Evolutionary conservation across 176 grass and related monocot species (phyloP).

Genomic region (Oryza australiensis): DNA sequence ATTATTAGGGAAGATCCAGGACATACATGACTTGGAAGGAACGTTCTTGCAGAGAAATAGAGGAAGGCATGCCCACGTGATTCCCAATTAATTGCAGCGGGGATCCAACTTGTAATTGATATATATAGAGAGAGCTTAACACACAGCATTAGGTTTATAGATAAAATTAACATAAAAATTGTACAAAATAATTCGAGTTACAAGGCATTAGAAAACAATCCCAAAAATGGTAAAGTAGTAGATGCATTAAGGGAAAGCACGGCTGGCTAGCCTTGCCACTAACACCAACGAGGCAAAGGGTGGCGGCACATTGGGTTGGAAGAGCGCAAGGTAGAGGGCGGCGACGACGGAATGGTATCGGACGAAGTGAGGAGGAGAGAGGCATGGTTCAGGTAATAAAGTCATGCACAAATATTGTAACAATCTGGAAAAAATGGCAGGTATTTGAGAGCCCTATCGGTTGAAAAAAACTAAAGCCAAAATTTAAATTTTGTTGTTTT

Average conservation of each 20-base stretch:
- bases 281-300: no score
- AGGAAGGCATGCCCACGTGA: neutral
- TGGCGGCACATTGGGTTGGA: no score
- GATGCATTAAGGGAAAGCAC: neutral
- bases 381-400: no score
- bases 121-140: neutral
- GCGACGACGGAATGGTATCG: no score
- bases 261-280: no score
- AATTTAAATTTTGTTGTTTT: no score
- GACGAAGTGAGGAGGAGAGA: no score
- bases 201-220: neutral
- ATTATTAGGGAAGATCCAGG: conserved; percentile 32
- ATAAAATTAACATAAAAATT: neutral
- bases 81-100: neutral
- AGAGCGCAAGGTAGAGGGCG: no score
- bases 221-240: neutral
- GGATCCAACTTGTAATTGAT: neutral
- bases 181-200: neutral
- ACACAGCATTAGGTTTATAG: neutral
- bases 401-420: no score
- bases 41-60: neutral
- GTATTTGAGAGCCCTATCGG: no score
- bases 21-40: conserved; percentile 23
- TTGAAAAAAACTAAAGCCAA: no score
- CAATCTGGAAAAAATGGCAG: no score